Base-by-base conservation (phyloP, 306 rosid genomes). In the Aeschynomene evenia region DNA sequence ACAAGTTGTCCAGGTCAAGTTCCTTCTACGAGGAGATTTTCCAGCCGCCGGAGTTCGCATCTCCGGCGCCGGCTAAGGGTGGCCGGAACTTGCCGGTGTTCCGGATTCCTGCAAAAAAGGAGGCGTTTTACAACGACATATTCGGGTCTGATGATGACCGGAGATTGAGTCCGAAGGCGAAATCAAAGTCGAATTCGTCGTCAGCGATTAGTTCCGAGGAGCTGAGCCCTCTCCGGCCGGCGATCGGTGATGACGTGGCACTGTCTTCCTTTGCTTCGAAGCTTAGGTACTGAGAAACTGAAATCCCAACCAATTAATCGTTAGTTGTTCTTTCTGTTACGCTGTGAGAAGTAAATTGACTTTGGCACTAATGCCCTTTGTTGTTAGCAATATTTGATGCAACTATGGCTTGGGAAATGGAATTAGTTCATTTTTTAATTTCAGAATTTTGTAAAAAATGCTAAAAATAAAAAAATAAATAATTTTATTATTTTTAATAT, bases 141-240 rank as follows among this genome's bases (percentile, higher is more conserved):
- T 90, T 93, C 7, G 81, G 87, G 37, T 83, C 89, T 10, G 96
- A 89, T 14, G 89, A 88, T 31, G 91, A 89, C 16, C 68, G 96
- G 80, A 69, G 65, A 74, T 92, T 95, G 29, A 75, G 91, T 67
- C 86, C 98, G 9, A 85, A 72, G 36, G 84, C 85, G 2, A 87
- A 82, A 52, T 82, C 94, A 5, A 87, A 81, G 73, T 86, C 92
- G 28, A 89, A 87, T 65, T 85, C 96, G 0, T 88, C 96, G 8
- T 92, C 96, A 21, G 96, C 76, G 24, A 78, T 93, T 34, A 90
- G 96, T 84, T 90, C 98, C 12, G 98, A 90, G 87, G 96, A 88
- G 63, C 72, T 85, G 43, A 86, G 91, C 63, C 98, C 96, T 58
- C 86, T 87, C 69, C 85, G 83, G 72, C 85, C 76, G 72, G 70